Base-by-base conservation (phyloP, 441 rosid species). In the Pelargonium cotyledonis region DNA sequence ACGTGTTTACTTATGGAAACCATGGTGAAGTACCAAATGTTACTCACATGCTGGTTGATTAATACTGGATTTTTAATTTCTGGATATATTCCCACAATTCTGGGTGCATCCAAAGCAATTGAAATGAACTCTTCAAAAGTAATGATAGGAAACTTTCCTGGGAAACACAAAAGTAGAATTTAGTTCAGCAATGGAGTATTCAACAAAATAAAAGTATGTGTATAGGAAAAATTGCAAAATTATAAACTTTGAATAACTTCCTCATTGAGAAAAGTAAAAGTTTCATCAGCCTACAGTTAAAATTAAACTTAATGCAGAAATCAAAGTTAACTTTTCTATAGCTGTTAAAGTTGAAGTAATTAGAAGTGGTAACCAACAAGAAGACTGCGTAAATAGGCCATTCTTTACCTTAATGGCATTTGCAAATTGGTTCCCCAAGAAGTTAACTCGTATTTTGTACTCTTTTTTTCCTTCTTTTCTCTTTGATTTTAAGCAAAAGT, bases 31-130 rank as follows among this genome's bases (percentile, higher is more conserved):
- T 51, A 51, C 8, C 0, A n/a, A n/a, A 40, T 40, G 43, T 40
- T 62, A 76, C 91, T 84, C 74, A 92, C 97, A 69, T 66, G 88
- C 81, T 90, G 86, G 72, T 90, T 95, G 75, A 90, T 88, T 61
- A 92, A 77, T 63, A 89, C 89, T 4, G 99, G 98, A 72, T 86
- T 86, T 77, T 95, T 95, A 19, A 90, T 90, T 88, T 95, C 99
- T 4, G 99, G 97, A 82, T 95, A 95, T 76, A 95, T 95, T 53
- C 99, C 99, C 47, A 92, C 96, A 68, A 90, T 83, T 85, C 99
- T 83, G 21, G 87, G 71, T 11, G 98, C 97, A 79, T 95, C 90
- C 69, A 87, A 69, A 46, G 95, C 99, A 60, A 95, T 92, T 67
- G 99, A 70, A 72, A 95, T 92, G 85, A 70, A 95, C 80, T 89